Base-by-base conservation (phyloP, 2,329 filamentous ascomycete species). In the Juglanconis juglandina region DNA sequence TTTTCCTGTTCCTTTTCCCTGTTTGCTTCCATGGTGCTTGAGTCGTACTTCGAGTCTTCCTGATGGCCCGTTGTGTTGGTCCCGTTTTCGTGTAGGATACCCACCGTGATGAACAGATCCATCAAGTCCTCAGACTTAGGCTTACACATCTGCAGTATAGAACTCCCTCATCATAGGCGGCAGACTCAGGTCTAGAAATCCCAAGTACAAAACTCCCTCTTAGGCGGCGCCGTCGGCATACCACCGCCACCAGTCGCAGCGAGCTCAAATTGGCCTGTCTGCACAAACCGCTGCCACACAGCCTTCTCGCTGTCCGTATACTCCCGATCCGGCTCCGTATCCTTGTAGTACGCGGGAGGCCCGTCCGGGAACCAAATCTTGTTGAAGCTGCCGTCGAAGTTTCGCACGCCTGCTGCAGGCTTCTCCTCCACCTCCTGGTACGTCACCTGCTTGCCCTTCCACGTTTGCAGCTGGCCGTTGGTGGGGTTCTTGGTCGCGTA, bases 181-280 rank as follows among this genome's bases (percentile, higher is more conserved):
- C 41, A 17, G 17, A 17, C 17, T 17, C 17, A 17, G 10, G 10
- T 9, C 50, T 46, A 93, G 68, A 94, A 87, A 69, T 91, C 85
- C 83, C 89, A 94, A 34, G 77, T 74, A 65, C 86, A 87, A 79
- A 87, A 94, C 69, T 94, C 91, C 63, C 86, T 81, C 73, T 87
- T 87, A 0, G 93, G 93, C 24, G 93, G 91, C 50, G 92, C 76
- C 66, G 89, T 81, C 0, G 93, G 93, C 76, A 96, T 89, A 6
- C 87, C 68, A 0, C 87, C 88, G 4, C 61, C 58, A 13, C 61
- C 61, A 3, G 46, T 24, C 48, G 50, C 51, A 33, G 58, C 61
- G 41, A 86, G 85, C 47, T 83, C 80, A 72, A 96, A 96, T 37
- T 72, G 74, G 0, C 91, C 91, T 24, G 83, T 84, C 64, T 85